phyloP scores from a whole-genome alignment of 2,329 filamentous ascomycete species.

The Colletotrichum sublineola region DNA sequence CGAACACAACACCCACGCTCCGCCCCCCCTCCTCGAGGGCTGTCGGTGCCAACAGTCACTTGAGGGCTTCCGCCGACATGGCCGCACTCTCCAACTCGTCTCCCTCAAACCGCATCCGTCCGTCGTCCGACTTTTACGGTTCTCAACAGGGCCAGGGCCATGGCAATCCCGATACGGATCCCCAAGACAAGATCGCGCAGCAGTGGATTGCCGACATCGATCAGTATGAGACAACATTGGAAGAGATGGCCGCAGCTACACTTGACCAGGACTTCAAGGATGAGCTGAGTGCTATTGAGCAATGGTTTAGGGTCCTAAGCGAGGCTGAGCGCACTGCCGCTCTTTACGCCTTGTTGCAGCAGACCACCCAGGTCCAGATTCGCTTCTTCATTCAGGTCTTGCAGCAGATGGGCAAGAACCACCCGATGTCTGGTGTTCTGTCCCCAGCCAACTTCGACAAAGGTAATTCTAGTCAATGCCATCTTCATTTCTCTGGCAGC shows the following conservation, averaged over 20 bases:
- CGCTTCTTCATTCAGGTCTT: constrained; percentile 99
- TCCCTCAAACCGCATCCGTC: constrained; percentile 84
- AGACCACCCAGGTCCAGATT: constrained; percentile 98
- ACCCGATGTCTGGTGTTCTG: constrained; percentile 95
- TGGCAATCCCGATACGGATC: constrained; percentile 79
- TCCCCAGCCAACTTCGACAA: constrained; percentile 98
- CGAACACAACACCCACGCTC: constrained; percentile 82
- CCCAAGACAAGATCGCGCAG: constrained; percentile 92
- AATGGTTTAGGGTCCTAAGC: constrained; percentile 98
- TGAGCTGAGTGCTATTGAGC: constrained; percentile 97
- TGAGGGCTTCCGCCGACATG: constrained; percentile 97
- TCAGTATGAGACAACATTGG: constrained; percentile 97
- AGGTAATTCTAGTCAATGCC: constrained; percentile 67
- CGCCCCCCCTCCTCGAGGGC: constrained; percentile 85
- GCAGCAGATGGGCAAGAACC: constrained; percentile 98
- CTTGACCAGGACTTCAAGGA: constrained; percentile 99
- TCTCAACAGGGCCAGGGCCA: constrained; percentile 76
- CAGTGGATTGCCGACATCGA: constrained; percentile 99
- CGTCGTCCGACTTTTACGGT: constrained; percentile 95
- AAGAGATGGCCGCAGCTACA: constrained; percentile 99
- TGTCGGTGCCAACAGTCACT: constrained; percentile 83
- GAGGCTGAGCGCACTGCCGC: constrained; percentile 97
- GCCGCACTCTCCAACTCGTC: constrained; percentile 79
- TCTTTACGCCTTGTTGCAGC: constrained; percentile 93
- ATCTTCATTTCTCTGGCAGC: background rate